These are phyloP conservation scores for Fusarium palustre DNA, from an alignment of 2,329 filamentous ascomycete species.

Conservation along the genomic window DNA sequence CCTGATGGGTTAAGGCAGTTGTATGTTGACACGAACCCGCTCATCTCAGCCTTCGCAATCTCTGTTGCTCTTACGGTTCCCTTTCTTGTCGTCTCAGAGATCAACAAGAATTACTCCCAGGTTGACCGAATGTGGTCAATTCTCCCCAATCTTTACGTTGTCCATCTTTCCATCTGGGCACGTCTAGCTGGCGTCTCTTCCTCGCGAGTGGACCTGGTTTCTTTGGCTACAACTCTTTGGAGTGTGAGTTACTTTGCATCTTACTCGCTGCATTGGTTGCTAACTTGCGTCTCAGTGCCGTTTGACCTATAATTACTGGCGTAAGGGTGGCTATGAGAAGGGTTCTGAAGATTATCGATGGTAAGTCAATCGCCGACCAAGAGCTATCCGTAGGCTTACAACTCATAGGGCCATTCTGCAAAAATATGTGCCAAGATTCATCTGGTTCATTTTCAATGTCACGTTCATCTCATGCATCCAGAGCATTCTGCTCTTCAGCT, in stretches of 20 bases:
- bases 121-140: conserved; percentile 94
- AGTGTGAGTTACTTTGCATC: conserved; percentile 67
- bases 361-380: conserved; percentile 49
- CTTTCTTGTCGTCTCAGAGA: conserved; percentile 81
- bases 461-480: conserved; percentile 90
- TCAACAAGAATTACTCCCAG: conserved; percentile 97
- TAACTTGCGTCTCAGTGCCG: conserved; percentile 66
- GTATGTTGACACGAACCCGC: conserved; percentile 87
- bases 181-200: conserved; percentile 78
- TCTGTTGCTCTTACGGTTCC: conserved; percentile 77
- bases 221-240: conserved; percentile 80
- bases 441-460: conserved; percentile 88
- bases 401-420: conserved; percentile 74
- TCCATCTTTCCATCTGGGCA: conserved; percentile 87
- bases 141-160: conserved; percentile 86
- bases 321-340: conserved; percentile 88
- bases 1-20: conserved; percentile 73
- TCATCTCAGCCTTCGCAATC: conserved; percentile 79
- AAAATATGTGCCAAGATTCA: conserved; percentile 67
- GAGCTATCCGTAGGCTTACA: conserved; percentile 19
- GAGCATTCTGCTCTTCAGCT: conserved; percentile 81
- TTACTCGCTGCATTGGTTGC: not conserved
- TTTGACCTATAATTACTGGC: conserved; percentile 96
- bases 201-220: conserved; percentile 76
- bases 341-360: conserved; percentile 97